Evolutionary conservation across 2,329 filamentous ascomycete genomes (phyloP), one percentile per base, ranked within the genome.

Genomic region (Fusarium sp.): DNA sequence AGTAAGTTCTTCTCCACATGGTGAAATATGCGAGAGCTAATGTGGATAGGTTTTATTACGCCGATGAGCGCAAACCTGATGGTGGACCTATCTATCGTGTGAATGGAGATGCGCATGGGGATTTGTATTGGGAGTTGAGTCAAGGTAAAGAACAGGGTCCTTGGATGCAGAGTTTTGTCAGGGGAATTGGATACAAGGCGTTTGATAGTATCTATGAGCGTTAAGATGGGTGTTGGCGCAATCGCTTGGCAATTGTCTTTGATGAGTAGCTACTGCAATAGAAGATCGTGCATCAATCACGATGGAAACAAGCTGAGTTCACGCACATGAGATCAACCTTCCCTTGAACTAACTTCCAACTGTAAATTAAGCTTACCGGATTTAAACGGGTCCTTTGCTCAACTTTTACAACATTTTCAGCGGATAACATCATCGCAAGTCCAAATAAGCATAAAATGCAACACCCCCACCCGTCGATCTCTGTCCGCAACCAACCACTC

Each of bases 21-120:
- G 21, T 21, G 21, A 21, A 21, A 21, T 21, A 21, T 3, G 21
- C 21, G 21, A 21, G 21, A 21, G 21, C 21, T 37, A 31, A 59
- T 48, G 55, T 25, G 60, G 10, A 10, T 2, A 86, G 84, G 42
- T 87, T 87, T 69, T 86, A 86, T 66, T 87, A 83, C 57, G 82
- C 76, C 6, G 84, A 87, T 52, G 82, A 87, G 69, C 78, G 84
- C 13, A 80, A 79, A 13, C 59, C 75, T 0, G 79, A 84, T 51
- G 84, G 84, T 0, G 53, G 71, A 3, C 39, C 75, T 1, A 73
- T 64, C 23, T 77, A 69, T 18, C 55, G 59, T 0, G 74, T 84
- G 19, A 74, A 79, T 48, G 83, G 82, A 3, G 74, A 79, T 10
- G 81, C 82, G 1, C 81, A 84, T 72, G 82, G 67, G 2, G 75